Base-by-base conservation (phyloP, 768 basidiomycete species). In the Suillus plorans region DNA sequence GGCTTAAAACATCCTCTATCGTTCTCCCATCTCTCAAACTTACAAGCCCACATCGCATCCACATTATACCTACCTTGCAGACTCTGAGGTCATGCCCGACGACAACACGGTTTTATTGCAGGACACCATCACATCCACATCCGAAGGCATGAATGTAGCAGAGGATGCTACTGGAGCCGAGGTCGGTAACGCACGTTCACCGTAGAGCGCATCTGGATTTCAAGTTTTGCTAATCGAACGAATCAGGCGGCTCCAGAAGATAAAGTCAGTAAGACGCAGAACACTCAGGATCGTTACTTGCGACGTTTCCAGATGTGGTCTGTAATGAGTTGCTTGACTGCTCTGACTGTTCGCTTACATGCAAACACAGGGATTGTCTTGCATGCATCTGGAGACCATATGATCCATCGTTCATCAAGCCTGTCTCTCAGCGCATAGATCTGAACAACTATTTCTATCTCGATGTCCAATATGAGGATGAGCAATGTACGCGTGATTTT, bases 381-480 rank as follows among this genome's bases (percentile, higher is more conserved):
- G 0, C 0, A 14, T 0, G 14, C 3, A 8, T 18, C 2, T 58
- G 57, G 57, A 39, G 0, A 10, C 39, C 39, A 20, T 58, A 58
- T 20, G 39, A 59, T 20, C 58, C 65, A 2, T 66, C 69, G 3
- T 57, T 49, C 45, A 63, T 56, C 36, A 60, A 64, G 34, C 61
- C 67, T n/a, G 41, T 67, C 9, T 63, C 68, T 50, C 63, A 60
- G 36, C 39, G 42, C 8, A 25, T n/a, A n/a, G 68, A 72, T 58
- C 16, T 66, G 5, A 18, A 62, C 18, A 71, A 66, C 44, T 72
- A 71, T 45, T 72, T 71, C 53, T 63, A 68, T 62, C 62, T 72
- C 44, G 47, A 61, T 13, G 16, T 28, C 58, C 39, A 10, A 28
- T 42, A 41, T 25, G 0, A 6, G 16, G 7, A 42, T 12, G 25